These are phyloP conservation scores for Saccharomycopsis olivae DNA, from an alignment of 805 yeast genomes.

Conservation along the genomic window DNA sequence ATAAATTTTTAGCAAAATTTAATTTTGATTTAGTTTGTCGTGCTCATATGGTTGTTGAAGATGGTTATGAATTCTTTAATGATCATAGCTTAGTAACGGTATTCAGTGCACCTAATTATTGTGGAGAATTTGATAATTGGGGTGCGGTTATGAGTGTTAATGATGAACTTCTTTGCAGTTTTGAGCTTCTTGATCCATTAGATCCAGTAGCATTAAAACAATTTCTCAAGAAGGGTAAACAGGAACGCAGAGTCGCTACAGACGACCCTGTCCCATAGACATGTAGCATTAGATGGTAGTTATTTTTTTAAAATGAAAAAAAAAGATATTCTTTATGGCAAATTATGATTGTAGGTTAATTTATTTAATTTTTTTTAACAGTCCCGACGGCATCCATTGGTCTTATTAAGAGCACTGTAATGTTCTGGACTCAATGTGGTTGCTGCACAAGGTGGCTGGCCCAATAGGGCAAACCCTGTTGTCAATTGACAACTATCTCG, in stretches of 20 bases:
- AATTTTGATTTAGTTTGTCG: conserved; percentile 75
- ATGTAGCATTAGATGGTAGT: too few relatives aligned
- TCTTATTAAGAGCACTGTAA: too few relatives aligned
- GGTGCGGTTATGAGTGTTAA: conserved; percentile 97
- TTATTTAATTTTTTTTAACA: too few relatives aligned
- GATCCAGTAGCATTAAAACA: conserved; percentile 56
- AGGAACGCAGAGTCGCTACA: conserved; percentile 15
- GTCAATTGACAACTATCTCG: too few relatives aligned
- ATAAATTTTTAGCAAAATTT: conserved; percentile 62
- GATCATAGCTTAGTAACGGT: conserved; percentile 64
- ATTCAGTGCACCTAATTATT: conserved; percentile 66
- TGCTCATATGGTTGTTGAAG: conserved; percentile 84
- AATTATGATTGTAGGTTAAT: too few relatives aligned
- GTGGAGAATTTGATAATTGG: conserved; percentile 84
- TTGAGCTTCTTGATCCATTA: conserved; percentile 56
- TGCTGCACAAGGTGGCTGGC: too few relatives aligned
- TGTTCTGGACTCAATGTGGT: too few relatives aligned
- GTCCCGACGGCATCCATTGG: too few relatives aligned
- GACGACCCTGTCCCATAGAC: too few relatives aligned
- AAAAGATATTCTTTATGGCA: too few relatives aligned
- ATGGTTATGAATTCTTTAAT: conserved; percentile 68
- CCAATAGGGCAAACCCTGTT: too few relatives aligned
- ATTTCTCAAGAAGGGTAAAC: conserved; percentile 19
- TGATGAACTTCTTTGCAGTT: conserved; percentile 83
- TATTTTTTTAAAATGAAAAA: too few relatives aligned